Evolutionary conservation across 306 rosid species (phyloP), one percentile per base, ranked within the genome.

Genomic region (Myrica gale): DNA sequence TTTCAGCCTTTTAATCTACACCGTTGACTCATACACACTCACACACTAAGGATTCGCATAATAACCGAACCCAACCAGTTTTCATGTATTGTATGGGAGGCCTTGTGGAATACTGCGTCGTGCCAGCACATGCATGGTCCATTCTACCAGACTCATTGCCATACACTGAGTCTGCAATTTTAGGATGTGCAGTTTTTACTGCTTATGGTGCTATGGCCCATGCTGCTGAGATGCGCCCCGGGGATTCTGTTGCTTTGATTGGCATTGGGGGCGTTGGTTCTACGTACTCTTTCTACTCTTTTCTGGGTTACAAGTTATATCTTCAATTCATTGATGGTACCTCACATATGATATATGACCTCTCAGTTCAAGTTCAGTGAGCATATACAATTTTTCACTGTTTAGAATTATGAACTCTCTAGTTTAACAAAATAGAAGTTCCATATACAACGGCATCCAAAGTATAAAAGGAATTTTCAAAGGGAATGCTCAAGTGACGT

Each of bases 151-250:
- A 84, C 42, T 86, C 97, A 48, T 72, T 95, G 91, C 97, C 98
- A 63, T 92, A 87, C 70, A 72, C 84, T 4, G 96, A 95, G 79
- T 92, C 98, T 74, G 97, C 98, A 79, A 88, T 95, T 82, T 78
- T 95, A 60, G 98, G 98, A 72, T 95, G 98, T 81, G 98, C 98
- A n/a, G 97, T 90, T 62, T 92, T 95, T 83, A 95, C 98, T 78
- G 98, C 98, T 46, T 95, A 95, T 79, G 98, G 98, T 50, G 96
- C 98, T 39, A 92, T 95, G 97, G 96, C 97, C 73, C 97, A 95
- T 85, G 98, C 97, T 0, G 98, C 98, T 75, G 72, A 92, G 86
- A 92, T 95, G 82, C 89, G 82, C 46, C 96, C 97, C 4, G 98
- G 98, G 77, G 97, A 95, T 85, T 88, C 97, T 46, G 86, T 95